Evolutionary conservation across 2,329 filamentous ascomycete species (phyloP), one percentile per base, ranked within the genome.

Genomic region (Aspergillus ochraceus): DNA sequence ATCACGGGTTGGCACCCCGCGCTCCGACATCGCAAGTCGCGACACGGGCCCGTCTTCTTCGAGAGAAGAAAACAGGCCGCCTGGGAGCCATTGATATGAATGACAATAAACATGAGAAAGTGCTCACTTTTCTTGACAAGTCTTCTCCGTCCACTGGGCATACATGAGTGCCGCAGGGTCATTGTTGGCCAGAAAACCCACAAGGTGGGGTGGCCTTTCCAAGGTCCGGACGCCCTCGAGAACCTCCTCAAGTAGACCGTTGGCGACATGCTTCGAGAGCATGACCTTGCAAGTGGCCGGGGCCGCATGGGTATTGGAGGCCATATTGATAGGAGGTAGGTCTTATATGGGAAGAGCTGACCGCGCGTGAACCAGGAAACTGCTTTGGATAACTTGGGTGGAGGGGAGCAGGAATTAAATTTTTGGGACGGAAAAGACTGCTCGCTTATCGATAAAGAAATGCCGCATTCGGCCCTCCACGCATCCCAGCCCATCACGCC

Each of bases 141-240:
- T 97, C 84, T 96, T 97, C 77, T 92, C 91, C 46, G 94, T 97
- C 91, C 92, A 97, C 77, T 97, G 91, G 57, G 95, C 95, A 75
- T 99, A 98, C 81, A 96, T 92, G 69, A 90, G 83, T 32, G 94
- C 94, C 45, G 92, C 91, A 30, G 93, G 92, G 78, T 99, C 95
- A 66, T 86, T 85, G 77, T 97, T 98, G 67, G 94, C 92, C 58
- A 99, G 83, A 78, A 97, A 97, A 60, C 94, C 95, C 49, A 94
- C 90, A 55, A 99, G 84, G 62, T 90, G 88, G 36, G 95, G 93
- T 73, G 88, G 81, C 66, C 85, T 86, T 70, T 88, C 83, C 52
- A 96, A 81, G 65, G 87, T 88, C 70, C 86, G 84, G 61, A 97
- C 81, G 6, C 89, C 90, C 60, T 90, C 85, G 66, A 87, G 83